phyloP scores from a whole-genome alignment of 331 rosid species.

The Quercus tomentella region DNA sequence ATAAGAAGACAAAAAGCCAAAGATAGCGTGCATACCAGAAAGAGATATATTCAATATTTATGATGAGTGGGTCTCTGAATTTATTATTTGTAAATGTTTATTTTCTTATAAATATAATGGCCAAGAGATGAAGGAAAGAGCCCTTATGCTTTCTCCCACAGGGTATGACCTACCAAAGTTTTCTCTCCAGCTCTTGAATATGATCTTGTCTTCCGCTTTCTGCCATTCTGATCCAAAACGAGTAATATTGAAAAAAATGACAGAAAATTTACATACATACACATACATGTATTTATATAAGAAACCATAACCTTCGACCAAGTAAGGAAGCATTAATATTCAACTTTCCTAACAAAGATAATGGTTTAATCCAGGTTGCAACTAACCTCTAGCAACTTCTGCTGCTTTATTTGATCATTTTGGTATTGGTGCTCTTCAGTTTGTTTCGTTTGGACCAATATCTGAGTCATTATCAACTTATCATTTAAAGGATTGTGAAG shows the following conservation, averaged over 20 bases:
- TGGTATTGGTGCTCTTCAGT: conserved; percentile 18
- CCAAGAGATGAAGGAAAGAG: neutral
- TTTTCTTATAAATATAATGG: neutral
- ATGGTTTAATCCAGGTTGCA: conserved; percentile 17
- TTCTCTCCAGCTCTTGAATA: conserved; percentile 14
- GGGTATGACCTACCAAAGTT: conserved; percentile 27
- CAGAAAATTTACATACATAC: neutral
- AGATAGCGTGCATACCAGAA: neutral
- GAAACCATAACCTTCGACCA: neutral
- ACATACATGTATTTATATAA: neutral
- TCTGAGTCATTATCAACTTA: conserved; percentile 19
- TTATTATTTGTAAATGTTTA: neutral
- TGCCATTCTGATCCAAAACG: conserved; percentile 20
- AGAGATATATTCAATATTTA: conserved; percentile 1
- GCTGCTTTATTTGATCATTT: conserved; percentile 25
- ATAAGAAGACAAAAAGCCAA: conserved; percentile 16
- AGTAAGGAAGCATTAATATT: conserved; percentile 8
- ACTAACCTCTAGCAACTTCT: conserved; percentile 23
- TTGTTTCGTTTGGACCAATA: conserved; percentile 10
- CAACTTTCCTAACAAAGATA: neutral
- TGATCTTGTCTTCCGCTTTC: conserved; percentile 27
- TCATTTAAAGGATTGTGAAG: conserved; percentile 1
- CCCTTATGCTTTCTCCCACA: conserved; percentile 6
- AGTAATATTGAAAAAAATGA: neutral
- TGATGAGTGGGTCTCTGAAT: neutral